phyloP scores from a whole-genome alignment of 2,329 filamentous ascomycete species.

The Aspergillus sp. region DNA sequence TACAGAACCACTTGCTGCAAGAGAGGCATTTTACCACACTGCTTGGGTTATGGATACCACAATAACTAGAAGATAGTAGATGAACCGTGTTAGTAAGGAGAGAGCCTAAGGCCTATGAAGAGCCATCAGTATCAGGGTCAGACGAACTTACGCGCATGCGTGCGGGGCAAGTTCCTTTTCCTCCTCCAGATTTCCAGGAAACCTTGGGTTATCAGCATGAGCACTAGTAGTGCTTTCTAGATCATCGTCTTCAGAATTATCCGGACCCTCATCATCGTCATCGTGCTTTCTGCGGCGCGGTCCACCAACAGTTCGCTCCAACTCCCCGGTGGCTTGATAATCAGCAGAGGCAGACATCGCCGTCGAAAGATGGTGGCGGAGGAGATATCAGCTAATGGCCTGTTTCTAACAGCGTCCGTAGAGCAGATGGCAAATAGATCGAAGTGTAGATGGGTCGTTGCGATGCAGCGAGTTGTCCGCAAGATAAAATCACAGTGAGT shows the following conservation, averaged over 20 bases:
- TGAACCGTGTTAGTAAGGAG: conserved; percentile 15
- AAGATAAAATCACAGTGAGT: conserved; percentile 13
- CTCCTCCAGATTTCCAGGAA: conserved; percentile 66
- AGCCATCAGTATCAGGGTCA: neutral
- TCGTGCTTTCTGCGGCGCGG: conserved; percentile 72
- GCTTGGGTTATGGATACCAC: conserved; percentile 93
- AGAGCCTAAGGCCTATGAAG: neutral
- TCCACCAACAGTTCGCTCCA: conserved; percentile 73
- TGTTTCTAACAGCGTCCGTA: neutral
- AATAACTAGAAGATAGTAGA: conserved; percentile 66
- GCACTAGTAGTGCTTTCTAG: conserved; percentile 77
- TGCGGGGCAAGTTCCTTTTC: conserved; percentile 91
- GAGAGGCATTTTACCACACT: conserved; percentile 95
- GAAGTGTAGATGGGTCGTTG: neutral
- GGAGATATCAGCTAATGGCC: conserved; percentile 85
- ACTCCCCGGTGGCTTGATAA: conserved; percentile 73
- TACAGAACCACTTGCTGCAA: conserved; percentile 99
- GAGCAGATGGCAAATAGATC: neutral
- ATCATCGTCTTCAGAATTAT: conserved; percentile 82
- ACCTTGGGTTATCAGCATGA: conserved; percentile 73
- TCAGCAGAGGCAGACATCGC: conserved; percentile 78
- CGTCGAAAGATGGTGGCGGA: conserved; percentile 81
- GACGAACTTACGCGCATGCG: conserved; percentile 80
- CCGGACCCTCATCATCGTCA: conserved; percentile 88
- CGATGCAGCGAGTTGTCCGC: conserved; percentile 5